A percentile compares a stretch with the other conserved stretches of the same genome.
Conservation (phyloP, 2,329 filamentous ascomycete species). For the Claviceps digitariae region DNA sequence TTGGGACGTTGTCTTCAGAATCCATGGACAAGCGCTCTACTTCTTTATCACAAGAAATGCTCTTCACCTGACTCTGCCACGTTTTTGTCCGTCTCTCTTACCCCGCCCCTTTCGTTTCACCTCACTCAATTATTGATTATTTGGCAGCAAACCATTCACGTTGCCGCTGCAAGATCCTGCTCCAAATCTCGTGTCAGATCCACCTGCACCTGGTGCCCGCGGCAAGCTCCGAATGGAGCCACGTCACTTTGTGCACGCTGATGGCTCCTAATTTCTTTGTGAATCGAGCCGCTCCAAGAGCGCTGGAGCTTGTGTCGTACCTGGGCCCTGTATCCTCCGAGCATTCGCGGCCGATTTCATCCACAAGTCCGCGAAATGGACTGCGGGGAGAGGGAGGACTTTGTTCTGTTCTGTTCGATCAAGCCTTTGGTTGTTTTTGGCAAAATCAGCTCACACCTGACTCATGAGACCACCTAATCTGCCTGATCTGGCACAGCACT, state of each 20-base stretch:
- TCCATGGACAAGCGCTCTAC: not conserved
- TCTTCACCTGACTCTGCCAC: not conserved
- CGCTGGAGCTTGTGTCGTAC: not conserved
- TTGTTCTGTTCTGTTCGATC: not conserved
- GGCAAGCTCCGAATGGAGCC: constrained; percentile 7
- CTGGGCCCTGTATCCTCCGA: not conserved
- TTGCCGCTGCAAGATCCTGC: not conserved
- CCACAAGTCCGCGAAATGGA: not conserved
- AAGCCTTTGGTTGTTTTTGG: not conserved
- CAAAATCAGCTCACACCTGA: constrained; percentile 3
- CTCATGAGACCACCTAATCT: not conserved
- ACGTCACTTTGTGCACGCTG: constrained; percentile 3
- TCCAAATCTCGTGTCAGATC: constrained; percentile 1
- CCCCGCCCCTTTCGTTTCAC: not conserved
- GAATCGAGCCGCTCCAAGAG: not conserved
- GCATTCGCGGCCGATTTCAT: not conserved
- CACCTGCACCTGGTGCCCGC: constrained; percentile 1
- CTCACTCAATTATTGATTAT: not conserved
- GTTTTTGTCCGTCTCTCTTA: not conserved
- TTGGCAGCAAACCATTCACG: not conserved
- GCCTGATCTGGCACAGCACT: not conserved
- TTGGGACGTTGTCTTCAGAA: not conserved
- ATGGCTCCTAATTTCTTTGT: constrained; percentile 1
- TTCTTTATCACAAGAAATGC: too few species aligned
- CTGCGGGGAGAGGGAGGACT: not conserved